Evolutionary conservation across 176 grass and related monocot species (phyloP).

Genomic region (Cenchrus americanus): DNA sequence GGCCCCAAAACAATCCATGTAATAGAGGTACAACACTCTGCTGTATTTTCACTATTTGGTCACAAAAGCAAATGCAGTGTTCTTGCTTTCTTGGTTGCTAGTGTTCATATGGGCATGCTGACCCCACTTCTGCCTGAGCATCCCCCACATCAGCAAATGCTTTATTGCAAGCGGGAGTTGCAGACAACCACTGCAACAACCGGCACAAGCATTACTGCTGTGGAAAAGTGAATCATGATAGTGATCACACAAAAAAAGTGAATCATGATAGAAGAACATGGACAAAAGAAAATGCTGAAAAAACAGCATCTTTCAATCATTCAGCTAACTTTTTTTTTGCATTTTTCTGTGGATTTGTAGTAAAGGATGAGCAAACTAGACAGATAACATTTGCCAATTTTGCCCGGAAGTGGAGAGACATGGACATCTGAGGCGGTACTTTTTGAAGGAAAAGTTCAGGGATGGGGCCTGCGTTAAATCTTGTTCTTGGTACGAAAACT

Average conservation of each 20-base stretch:
- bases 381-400: slow-evolving; percentile 22
- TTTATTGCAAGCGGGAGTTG: slow-evolving; percentile 13
- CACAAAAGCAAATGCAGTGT: neutral
- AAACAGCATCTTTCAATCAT: neutral
- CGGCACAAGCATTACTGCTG: neutral
- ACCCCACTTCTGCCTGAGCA: neutral
- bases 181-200: slow-evolving; percentile 11
- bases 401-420: slow-evolving; percentile 14
- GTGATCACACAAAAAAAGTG: neutral
- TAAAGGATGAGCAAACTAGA: slow-evolving; percentile 11
- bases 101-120: slow-evolving; percentile 6
- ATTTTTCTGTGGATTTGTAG: slow-evolving; percentile 22
- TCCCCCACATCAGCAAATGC: slow-evolving; percentile 16
- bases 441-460: neutral
- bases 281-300: neutral
- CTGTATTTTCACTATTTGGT: slow-evolving; percentile 17
- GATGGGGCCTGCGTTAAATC: neutral
- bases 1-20: slow-evolving; percentile 70
- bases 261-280: slow-evolving; percentile 9
- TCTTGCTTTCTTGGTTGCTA: slow-evolving; percentile 16
- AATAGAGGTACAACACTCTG: slow-evolving; percentile 42
- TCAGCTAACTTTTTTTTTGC: neutral
- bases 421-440: neutral
- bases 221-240: slow-evolving; percentile 7
- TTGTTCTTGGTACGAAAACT: slow-evolving; percentile 16